These are phyloP conservation scores for Cotoneaster glaucophyllus DNA, from an alignment of 306 rosid species.

Conservation along the genomic window DNA sequence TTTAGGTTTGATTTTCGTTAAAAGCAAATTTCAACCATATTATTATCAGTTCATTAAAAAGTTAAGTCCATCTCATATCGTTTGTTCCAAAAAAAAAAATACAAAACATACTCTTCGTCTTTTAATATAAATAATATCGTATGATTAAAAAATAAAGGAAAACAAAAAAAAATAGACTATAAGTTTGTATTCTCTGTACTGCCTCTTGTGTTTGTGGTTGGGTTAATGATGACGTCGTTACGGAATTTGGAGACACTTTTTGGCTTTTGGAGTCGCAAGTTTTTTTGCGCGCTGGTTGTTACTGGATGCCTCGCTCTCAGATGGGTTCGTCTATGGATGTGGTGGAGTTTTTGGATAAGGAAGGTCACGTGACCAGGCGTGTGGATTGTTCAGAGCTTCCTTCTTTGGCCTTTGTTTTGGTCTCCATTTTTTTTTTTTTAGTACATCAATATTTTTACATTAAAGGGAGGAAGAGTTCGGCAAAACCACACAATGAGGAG, in stretches of 20 bases:
- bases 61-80: no score
- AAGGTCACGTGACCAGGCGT: constrained; percentile 26
- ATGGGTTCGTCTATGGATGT: neutral
- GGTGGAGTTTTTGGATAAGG: constrained; percentile 12
- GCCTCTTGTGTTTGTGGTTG: neutral
- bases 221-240: constrained; percentile 27
- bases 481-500: rapidly evolving
- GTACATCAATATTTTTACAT: no score
- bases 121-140: no score
- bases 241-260: neutral
- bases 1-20: no score
- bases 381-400: constrained; percentile 7
- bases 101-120: no score
- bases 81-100: no score
- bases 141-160: no score
- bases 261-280: constrained; percentile 36
- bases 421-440: no score
- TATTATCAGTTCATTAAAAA: rapidly evolving
- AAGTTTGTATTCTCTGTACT: neutral
- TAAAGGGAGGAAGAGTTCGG: no score
- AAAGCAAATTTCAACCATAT: no score
- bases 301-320: constrained; percentile 55
- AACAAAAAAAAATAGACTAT: neutral
- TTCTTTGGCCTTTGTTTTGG: neutral
- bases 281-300: constrained; percentile 43